A percentile compares a stretch with the other conserved stretches of the same genome.
phyloP scores from a whole-genome alignment of 1,284 basidiomycete genomes.

The Trametes versicolor region DNA sequence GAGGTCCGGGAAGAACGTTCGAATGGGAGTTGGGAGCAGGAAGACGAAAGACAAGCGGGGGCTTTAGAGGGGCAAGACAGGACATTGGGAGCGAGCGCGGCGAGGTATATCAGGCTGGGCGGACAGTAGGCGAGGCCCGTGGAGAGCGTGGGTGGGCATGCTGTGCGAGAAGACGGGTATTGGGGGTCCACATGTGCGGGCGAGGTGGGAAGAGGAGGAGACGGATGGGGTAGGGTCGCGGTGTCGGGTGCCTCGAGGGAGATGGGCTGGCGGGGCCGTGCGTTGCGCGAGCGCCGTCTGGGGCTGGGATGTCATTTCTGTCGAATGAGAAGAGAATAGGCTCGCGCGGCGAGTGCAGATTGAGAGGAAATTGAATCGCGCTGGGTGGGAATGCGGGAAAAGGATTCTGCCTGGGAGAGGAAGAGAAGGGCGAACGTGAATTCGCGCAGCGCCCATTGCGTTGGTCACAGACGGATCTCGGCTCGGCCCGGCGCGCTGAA shows the following conservation, averaged over 20 bases:
- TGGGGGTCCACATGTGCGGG: slow-evolving; percentile 31
- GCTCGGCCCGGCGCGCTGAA: slow-evolving; percentile 33
- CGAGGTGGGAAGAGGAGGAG: slow-evolving; percentile 12
- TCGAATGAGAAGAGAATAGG: slow-evolving; percentile 12
- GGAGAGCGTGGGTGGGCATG: slow-evolving; percentile 22
- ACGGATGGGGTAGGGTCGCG: background rate
- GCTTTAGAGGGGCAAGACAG: slow-evolving; percentile 22
- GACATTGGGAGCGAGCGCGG: slow-evolving; percentile 21
- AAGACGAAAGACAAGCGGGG: slow-evolving; percentile 16
- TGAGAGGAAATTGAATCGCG: slow-evolving; percentile 17
- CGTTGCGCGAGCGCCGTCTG: background rate
- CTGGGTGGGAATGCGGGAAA: slow-evolving; percentile 17
- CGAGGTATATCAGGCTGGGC: slow-evolving; percentile 23
- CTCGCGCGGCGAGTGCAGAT: slow-evolving; percentile 5
- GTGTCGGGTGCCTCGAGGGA: slow-evolving; percentile 12
- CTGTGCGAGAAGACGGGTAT: slow-evolving; percentile 24
- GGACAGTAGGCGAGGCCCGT: slow-evolving; percentile 20
- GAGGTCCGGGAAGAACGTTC: slow-evolving; percentile 14
- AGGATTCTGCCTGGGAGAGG: slow-evolving; percentile 21
- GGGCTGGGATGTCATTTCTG: background rate
- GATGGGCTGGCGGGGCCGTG: slow-evolving; percentile 7
- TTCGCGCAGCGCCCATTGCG: slow-evolving; percentile 20
- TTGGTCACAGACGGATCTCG: slow-evolving; percentile 29
- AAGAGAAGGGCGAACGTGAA: slow-evolving; percentile 26
- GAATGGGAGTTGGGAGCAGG: slow-evolving; percentile 19